Conservation (phyloP, 1,139 yeast species). For the Taphrina deformans region DNA sequence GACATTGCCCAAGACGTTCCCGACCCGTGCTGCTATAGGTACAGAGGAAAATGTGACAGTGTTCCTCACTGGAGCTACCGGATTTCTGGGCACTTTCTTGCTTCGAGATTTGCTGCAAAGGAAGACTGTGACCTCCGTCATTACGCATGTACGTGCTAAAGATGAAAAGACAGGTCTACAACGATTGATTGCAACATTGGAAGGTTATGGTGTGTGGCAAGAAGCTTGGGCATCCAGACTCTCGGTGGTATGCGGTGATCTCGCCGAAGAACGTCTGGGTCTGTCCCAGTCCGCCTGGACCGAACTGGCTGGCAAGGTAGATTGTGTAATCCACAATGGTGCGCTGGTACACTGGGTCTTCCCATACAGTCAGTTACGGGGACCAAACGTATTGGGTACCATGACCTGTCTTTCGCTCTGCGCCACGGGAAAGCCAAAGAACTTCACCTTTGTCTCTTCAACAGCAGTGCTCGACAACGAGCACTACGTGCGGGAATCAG, state of each 20-base stretch:
- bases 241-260: slow-evolving; percentile 78
- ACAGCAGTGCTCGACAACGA: slow-evolving; percentile 89
- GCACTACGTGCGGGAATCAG: slow-evolving; percentile 75
- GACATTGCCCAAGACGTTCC: slow-evolving; percentile 48
- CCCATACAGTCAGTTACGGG: slow-evolving; percentile 86
- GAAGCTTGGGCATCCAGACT: slow-evolving; percentile 60
- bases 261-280: slow-evolving; percentile 72
- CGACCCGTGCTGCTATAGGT: slow-evolving; percentile 42
- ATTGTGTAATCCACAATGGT: slow-evolving; percentile 90
- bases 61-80: slow-evolving; percentile 93
- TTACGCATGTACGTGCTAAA: slow-evolving; percentile 89
- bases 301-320: slow-evolving; percentile 59
- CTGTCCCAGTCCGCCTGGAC: slow-evolving; percentile 60
- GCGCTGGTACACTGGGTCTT: slow-evolving; percentile 99
- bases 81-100: slow-evolving; percentile 90
- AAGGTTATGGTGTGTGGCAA: slow-evolving; percentile 84
- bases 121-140: slow-evolving; percentile 57
- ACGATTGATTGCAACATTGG: slow-evolving; percentile 73
- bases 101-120: slow-evolving; percentile 70
- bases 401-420: slow-evolving; percentile 81
- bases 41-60: slow-evolving; percentile 56
- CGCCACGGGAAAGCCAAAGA: slow-evolving; percentile 74
- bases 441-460: slow-evolving; percentile 88
- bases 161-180: slow-evolving; percentile 66
- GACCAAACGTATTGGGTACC: slow-evolving; percentile 89